Conservation (phyloP, 148 eudicot genomes). For the Diospyros kaki region DNA sequence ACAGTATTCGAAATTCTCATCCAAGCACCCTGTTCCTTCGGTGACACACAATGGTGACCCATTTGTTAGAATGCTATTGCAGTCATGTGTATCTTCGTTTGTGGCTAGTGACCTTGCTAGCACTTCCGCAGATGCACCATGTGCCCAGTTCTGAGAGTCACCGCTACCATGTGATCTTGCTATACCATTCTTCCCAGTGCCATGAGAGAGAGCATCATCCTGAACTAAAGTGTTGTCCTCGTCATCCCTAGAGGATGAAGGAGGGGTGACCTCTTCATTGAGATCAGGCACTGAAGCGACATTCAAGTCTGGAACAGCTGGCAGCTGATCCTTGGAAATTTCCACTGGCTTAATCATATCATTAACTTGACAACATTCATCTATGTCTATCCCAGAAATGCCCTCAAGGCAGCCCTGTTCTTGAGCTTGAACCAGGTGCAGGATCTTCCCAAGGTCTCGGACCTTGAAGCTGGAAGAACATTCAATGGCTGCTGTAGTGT, state of each 20-base stretch:
- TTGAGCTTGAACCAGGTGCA: slow-evolving; percentile 54
- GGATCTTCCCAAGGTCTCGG: slow-evolving; percentile 65
- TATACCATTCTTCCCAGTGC: slow-evolving; percentile 34
- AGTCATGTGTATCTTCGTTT: slow-evolving; percentile 59
- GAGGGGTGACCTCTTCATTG: slow-evolving; percentile 76
- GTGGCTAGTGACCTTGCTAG: slow-evolving; percentile 53
- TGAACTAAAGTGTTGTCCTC: slow-evolving; percentile 36
- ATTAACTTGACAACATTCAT: slow-evolving; percentile 26
- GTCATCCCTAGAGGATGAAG: slow-evolving; percentile 68
- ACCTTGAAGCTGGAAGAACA: slow-evolving; percentile 61
- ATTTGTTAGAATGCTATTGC: slow-evolving; percentile 65
- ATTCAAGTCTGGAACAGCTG: slow-evolving; percentile 62
- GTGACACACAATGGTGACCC: slow-evolving; percentile 37
- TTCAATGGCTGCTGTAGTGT: slow-evolving; percentile 30
- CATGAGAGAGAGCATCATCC: slow-evolving; percentile 62
- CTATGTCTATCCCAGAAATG: slow-evolving; percentile 34
- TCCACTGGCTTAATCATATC: slow-evolving; percentile 32
- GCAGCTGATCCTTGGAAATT: slow-evolving; percentile 32
- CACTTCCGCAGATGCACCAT: slow-evolving; percentile 37
- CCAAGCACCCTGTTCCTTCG: slow-evolving; percentile 46
- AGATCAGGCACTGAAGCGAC: slow-evolving; percentile 81
- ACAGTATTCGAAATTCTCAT: slow-evolving; percentile 71
- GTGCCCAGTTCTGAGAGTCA: slow-evolving; percentile 50
- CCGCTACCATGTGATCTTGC: slow-evolving; percentile 59
- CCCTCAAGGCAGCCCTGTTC: slow-evolving; percentile 49